Conservation (phyloP, 1,284 basidiomycete genomes). For the Xerocomus nothofagi region DNA sequence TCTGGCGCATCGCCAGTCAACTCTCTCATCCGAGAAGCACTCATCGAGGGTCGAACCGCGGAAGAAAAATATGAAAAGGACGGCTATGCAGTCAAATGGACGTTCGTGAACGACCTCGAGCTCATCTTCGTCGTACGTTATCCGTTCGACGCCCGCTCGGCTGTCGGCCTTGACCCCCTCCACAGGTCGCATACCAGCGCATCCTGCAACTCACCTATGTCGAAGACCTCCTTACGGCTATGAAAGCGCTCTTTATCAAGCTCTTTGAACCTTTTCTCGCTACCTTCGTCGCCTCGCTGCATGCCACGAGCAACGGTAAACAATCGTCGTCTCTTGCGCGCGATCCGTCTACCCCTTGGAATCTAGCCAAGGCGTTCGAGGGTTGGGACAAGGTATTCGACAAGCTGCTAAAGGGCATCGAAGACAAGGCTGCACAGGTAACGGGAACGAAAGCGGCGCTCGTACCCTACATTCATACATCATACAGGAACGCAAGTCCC, state of each 20-base stretch:
- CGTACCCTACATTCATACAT: conserved; percentile 1
- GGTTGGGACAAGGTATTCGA: conserved; percentile 86
- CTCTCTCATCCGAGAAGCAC: conserved; percentile 83
- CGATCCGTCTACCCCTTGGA: conserved; percentile 51
- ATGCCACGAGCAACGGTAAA: conserved; percentile 53
- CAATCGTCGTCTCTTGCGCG: conserved; percentile 34
- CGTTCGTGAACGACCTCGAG: conserved; percentile 89
- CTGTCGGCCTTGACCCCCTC: not conserved
- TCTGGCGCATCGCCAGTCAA: conserved; percentile 88
- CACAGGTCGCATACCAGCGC: conserved; percentile 94
- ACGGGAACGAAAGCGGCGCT: not conserved
- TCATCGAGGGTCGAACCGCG: conserved; percentile 80
- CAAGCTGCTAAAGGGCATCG: conserved; percentile 71
- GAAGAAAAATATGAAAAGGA: conserved; percentile 88
- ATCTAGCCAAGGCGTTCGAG: conserved; percentile 70
- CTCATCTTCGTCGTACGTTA: conserved; percentile 88
- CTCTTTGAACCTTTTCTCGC: conserved; percentile 82
- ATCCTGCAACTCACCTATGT: conserved; percentile 95
- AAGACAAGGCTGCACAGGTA: conserved; percentile 74
- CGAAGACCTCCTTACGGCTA: conserved; percentile 78
- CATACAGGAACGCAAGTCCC: conserved; percentile 65
- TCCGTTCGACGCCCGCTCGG: not conserved
- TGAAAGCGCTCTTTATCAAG: conserved; percentile 84
- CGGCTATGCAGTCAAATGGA: conserved; percentile 91
- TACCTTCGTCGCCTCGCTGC: conserved; percentile 79